Evolutionary conservation across 2,329 filamentous ascomycete genomes (phyloP).

Genomic region (Penicillium sp.): DNA sequence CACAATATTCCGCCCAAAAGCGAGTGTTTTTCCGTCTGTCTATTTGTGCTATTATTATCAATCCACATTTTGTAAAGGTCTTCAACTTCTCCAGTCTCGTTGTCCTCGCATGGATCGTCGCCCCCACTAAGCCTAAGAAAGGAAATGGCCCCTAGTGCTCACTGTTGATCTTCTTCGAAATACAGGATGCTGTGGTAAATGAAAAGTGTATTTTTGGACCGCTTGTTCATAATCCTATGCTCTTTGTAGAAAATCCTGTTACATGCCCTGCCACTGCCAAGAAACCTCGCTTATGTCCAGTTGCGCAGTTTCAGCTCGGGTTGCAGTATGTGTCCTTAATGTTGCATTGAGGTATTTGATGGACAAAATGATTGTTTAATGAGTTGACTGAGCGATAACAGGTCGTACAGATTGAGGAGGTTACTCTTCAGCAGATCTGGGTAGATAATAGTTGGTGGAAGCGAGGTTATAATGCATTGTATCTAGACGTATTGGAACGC

Average conservation of each 20-base stretch:
- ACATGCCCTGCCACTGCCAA: background rate
- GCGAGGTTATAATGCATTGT: background rate
- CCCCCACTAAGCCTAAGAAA: slow-evolving; percentile 5
- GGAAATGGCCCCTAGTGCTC: slow-evolving; percentile 3
- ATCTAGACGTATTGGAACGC: background rate
- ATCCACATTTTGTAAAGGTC: background rate
- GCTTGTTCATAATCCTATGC: background rate
- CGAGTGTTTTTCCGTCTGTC: background rate
- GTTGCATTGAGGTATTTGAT: background rate
- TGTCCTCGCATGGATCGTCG: slow-evolving; percentile 2
- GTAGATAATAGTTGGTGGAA: background rate
- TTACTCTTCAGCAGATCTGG: background rate
- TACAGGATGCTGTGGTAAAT: background rate
- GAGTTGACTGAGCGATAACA: too few species aligned
- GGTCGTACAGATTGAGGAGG: too few species aligned
- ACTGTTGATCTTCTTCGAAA: background rate
- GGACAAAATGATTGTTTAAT: background rate
- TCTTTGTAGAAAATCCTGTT: background rate
- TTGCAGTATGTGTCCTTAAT: too few species aligned
- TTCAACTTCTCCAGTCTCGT: background rate
- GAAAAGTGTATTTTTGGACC: background rate
- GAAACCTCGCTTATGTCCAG: background rate
- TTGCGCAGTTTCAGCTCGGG: background rate
- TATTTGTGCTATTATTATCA: background rate
- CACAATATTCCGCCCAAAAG: background rate